Evolutionary conservation across 768 basidiomycete species (phyloP), one percentile per base, ranked within the genome.

Genomic region (Tylopilus cervinicoccineus): DNA sequence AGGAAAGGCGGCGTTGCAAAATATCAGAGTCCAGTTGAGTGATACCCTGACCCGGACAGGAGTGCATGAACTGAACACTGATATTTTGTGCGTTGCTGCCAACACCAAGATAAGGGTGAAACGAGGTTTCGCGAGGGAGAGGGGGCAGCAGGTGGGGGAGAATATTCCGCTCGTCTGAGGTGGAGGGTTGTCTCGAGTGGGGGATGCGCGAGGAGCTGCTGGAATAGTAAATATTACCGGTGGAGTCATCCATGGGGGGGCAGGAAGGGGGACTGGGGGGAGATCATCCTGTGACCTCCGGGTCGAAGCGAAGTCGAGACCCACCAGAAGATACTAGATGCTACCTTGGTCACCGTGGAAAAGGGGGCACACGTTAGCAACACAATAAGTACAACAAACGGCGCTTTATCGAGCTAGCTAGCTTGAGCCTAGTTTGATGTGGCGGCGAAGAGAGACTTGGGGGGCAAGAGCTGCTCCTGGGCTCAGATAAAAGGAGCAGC

Each of bases 31-130:
- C 56, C 57, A 54, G 57, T 60, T 55, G 63, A 36, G 54, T 48
- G 42, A 40, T 27, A 42, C 58, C 60, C 53, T 53, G 58, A 46
- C 44, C 37, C n/a, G 53, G 34, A 36, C 59, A 59, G 51, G 59
- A 55, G 36, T 44, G 49, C 66, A 59, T 51, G 60, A 66, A 65
- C 54, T 66, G 67, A 43, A 59, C 52, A 24, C 63, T 65, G 59
- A 63, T 55, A 64, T 54, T 64, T 52, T 59, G 61, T 26, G 53
- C 26, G 46, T 48, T 51, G 19, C 43, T 54, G 42, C 38, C 46
- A 5, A 46, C 7, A 20, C 26, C n/a, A 13, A 55, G 57, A 52
- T 56, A 61, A 49, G 55, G 43, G 19, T 46, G 53, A 29, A 44
- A 56, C 1, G 38, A 26, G 24, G 33, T n/a, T 47, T 59, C 56